Evolutionary conservation across 805 yeast genomes (phyloP), one percentile per base, ranked within the genome.

Genomic region (Wickerhamomyces bisporus): DNA sequence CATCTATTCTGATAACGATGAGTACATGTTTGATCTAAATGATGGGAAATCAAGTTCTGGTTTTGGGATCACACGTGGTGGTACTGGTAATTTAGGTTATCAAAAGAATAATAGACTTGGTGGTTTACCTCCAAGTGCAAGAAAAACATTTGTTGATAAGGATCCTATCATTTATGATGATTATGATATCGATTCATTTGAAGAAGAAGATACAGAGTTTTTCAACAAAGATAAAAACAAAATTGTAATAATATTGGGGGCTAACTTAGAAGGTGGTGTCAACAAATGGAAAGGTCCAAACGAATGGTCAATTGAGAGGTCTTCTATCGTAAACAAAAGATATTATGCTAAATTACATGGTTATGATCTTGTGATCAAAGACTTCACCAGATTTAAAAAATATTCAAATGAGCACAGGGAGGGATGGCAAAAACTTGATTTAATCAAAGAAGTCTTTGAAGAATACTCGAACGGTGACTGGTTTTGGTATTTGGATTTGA

Each of bases 381-480:
- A 71, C 42, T 59, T 65, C 55, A 70, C 73, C 23, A 62, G 63
- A 45, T 63, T 68, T 43, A 72, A 70, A 48, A 56, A 69, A 35
- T 72, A 72, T 47, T 70, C 72, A 33, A 70, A 70, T 52, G 76
- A 71, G 38, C 64, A 64, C 55, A 61, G 77, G 43, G 70, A 66
- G 51, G 69, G 70, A 3, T 66, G 71, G 71, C 70, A 64, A 44
- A 65, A 65, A 41, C 59, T 65, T 30, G 71, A 66, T 42, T 41
- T 56, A 20, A 41, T 66, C 21, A 53, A 63, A 29, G 57, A 50
- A 21, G 58, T 60, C 2, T 60, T 66, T 63, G 58, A 57, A 35
- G 57, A 62, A 34, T 47, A 53, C n/a, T 27, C 48, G 2, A 28
- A 44, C 15, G 58, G 60, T 10, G 57, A 54, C 27, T 66, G 71